These are phyloP conservation scores for Fraxinus quadrangulata DNA, from an alignment of 257 asterid species.

Conservation along the genomic window DNA sequence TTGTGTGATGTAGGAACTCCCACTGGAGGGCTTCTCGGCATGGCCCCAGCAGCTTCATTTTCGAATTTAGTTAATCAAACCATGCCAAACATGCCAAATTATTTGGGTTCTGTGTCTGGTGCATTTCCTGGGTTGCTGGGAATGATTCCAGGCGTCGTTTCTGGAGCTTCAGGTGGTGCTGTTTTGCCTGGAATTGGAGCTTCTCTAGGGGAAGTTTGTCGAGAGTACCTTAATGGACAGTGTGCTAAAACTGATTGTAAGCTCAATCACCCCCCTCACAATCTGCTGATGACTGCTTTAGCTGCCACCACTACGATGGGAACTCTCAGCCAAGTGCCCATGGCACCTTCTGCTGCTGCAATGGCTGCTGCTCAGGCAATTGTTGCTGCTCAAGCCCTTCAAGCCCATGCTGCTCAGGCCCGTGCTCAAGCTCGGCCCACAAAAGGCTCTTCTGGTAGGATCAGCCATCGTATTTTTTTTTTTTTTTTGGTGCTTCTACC, in stretches of 20 bases:
- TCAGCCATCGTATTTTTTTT: not conserved
- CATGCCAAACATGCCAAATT: slow-evolving; percentile 99
- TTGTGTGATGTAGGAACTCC: slow-evolving; percentile 64
- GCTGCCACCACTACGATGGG: slow-evolving; percentile 82
- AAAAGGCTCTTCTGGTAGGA: slow-evolving; percentile 65
- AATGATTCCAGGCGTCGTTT: slow-evolving; percentile 85
- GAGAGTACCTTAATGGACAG: slow-evolving; percentile 83
- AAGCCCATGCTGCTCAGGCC: slow-evolving; percentile 83
- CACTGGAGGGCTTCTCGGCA: slow-evolving; percentile 82
- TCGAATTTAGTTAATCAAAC: slow-evolving; percentile 89
- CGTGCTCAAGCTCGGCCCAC: slow-evolving; percentile 58
- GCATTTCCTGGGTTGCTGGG: slow-evolving; percentile 96
- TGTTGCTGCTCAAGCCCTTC: slow-evolving; percentile 98
- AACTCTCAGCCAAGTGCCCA: slow-evolving; percentile 83
- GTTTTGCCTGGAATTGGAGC: slow-evolving; percentile 93
- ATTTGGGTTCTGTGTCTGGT: slow-evolving; percentile 89
- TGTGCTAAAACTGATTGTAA: slow-evolving; percentile 83
- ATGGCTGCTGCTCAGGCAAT: slow-evolving; percentile 99
- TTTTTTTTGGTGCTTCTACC: slow-evolving; percentile 10
- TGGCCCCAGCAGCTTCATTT: slow-evolving; percentile 67
- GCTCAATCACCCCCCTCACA: slow-evolving; percentile 84
- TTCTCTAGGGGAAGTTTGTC: slow-evolving; percentile 86
- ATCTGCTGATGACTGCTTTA: slow-evolving; percentile 81
- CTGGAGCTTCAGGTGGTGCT: slow-evolving; percentile 93
- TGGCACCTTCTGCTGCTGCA: slow-evolving; percentile 99